These are phyloP conservation scores for Penicillium samsonianum DNA, from an alignment of 495 filamentous ascomycete genomes.

Conservation along the genomic window DNA sequence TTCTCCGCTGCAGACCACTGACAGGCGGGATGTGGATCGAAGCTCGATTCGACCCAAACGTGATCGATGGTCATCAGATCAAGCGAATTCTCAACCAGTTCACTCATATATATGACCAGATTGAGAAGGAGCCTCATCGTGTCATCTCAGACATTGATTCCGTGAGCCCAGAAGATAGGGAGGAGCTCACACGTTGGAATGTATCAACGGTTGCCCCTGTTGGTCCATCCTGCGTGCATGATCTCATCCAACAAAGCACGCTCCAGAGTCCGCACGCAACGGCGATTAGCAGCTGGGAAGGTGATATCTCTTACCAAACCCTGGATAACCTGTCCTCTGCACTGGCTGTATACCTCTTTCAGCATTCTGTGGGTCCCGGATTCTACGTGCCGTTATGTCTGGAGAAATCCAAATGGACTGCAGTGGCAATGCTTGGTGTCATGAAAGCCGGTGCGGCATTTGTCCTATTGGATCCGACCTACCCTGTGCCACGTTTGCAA, in stretches of 20 bases:
- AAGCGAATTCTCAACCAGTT: slow-evolving; percentile 6
- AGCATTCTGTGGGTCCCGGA: background rate
- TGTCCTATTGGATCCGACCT: slow-evolving; percentile 44
- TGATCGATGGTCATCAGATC: background rate
- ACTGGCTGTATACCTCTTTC: slow-evolving; percentile 11
- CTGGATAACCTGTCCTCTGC: background rate
- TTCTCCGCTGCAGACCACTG: slow-evolving; percentile 42
- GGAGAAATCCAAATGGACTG: background rate
- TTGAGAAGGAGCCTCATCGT: background rate
- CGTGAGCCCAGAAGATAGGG: slow-evolving; percentile 1
- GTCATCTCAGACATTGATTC: background rate
- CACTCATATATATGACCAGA: slow-evolving; percentile 6
- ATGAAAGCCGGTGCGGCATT: slow-evolving; percentile 42
- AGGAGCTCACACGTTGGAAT: background rate
- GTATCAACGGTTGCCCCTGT: background rate
- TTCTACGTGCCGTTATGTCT: background rate
- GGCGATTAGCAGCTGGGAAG: slow-evolving; percentile 11
- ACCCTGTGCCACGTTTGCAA: slow-evolving; percentile 45
- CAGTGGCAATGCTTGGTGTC: slow-evolving; percentile 23
- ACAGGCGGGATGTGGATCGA: background rate
- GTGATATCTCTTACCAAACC: background rate
- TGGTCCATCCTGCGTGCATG: background rate
- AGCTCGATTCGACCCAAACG: background rate
- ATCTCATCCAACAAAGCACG: background rate
- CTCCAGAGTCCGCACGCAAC: background rate